Base-by-base conservation (phyloP, 2,329 filamentous ascomycete genomes). In the Colletotrichum cuscutae region DNA sequence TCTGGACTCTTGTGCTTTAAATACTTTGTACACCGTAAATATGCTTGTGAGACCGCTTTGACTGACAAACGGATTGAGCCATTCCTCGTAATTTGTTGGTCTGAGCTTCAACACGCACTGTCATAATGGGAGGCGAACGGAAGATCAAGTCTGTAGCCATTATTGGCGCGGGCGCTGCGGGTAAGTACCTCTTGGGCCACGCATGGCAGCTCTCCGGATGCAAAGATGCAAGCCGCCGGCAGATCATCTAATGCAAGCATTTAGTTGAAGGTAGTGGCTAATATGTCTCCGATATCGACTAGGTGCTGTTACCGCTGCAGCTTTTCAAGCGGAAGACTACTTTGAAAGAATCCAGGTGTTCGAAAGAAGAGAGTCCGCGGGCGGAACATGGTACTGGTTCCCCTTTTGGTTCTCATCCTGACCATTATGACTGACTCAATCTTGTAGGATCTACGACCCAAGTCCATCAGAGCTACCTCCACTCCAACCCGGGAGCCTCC, bases 371-470 rank as follows among this genome's bases (percentile, higher is more conserved):
- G 84, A 84, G 61, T 80, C 81, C 0, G 75, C 86, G 0, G 86
- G 85, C 0, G 86, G 86, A 19, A 86, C 84, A 76, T 87, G 85
- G 85, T 86, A 74, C 63, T 8, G 71, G 54, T 9, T 26, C 9
- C 15, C 15, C 32, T 19, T 30, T 30, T 6, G 2, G 5, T 5
- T 6, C 6, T 1, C 3, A 5, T 15, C 2, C 9, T 5, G 5
- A 57, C 3, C 11, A 12, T 35, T 35, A 15, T 2, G 4, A 12
- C 24, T 9, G 1, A 32, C 37, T 75, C 11, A 28, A 24, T 2
- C 1, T 1, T 12, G 1, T 12, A 89, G 87, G 88, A 88, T 89
- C 65, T 87, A 88, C 71, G 88, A 90, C 74, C 75, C 83, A 0
- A 81, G 82, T 9, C 84, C 86, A 2, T 78, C 79, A 8, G 76